Conservation (phyloP, 2,329 filamentous ascomycete genomes). For the Septoria linicola region DNA sequence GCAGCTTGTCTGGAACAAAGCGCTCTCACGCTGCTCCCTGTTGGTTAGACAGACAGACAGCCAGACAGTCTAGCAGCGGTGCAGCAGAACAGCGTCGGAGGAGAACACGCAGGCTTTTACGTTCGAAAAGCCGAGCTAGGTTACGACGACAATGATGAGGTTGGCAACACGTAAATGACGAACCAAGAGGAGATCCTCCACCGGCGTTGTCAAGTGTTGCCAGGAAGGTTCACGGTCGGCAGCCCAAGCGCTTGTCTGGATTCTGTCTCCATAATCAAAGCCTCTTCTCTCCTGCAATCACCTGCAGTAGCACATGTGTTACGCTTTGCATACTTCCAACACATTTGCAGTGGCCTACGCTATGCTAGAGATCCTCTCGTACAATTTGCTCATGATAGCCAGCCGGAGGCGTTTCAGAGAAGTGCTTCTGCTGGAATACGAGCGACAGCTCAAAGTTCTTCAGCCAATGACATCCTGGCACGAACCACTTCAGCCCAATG, state of each 20-base stretch:
- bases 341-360: neutral
- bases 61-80: too few relatives aligned
- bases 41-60: neutral
- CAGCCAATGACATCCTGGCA: slow-evolving; percentile 9
- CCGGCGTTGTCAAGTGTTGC: neutral
- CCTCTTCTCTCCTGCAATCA: slow-evolving; percentile 7
- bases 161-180: too few relatives aligned
- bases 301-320: slow-evolving; percentile 3
- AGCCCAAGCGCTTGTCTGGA: neutral
- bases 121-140: too few relatives aligned
- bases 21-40: neutral
- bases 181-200: too few relatives aligned
- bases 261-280: slow-evolving; percentile 6
- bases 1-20: neutral
- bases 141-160: too few relatives aligned
- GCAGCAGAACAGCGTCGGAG: too few relatives aligned
- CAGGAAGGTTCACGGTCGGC: neutral
- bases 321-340: neutral
- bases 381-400: neutral
- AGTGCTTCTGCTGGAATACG: neutral
- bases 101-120: too few relatives aligned
- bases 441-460: neutral
- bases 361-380: neutral
- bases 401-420: neutral
- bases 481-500: slow-evolving; percentile 5